Percentiles rank a stretch among this genome's conserved stretches.
Evolutionary conservation across 768 basidiomycete genomes (phyloP).

Genomic region (Phlebiopsis flavidoalba): DNA sequence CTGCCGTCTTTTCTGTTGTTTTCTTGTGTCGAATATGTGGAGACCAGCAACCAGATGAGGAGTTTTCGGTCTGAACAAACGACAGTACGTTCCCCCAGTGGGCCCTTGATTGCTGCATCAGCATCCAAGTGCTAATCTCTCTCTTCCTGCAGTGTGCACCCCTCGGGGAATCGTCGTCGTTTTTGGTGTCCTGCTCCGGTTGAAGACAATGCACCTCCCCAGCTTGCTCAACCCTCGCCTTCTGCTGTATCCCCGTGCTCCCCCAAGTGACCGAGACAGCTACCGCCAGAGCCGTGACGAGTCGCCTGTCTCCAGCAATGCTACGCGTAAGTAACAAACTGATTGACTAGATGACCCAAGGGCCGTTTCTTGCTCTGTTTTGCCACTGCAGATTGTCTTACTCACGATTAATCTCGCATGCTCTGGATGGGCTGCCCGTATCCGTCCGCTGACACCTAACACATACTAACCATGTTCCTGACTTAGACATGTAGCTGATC

Average conservation of each 20-base stretch:
- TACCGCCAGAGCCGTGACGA: constrained; percentile 65
- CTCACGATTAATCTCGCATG: constrained; percentile 15
- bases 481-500: constrained; percentile 52
- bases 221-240: constrained; percentile 82
- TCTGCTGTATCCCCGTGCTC: constrained; percentile 76
- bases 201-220: constrained; percentile 78
- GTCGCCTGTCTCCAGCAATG: constrained; percentile 42
- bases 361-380: constrained; percentile 5
- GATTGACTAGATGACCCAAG: constrained; percentile 8
- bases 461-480: constrained; percentile 58
- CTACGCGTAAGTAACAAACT: constrained; percentile 62
- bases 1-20: constrained; percentile 18
- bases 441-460: constrained; percentile 28
- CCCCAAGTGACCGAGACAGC: constrained; percentile 43
- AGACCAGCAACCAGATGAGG: constrained; percentile 82
- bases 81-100: constrained; percentile 54
- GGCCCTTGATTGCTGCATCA: constrained; percentile 6
- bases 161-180: constrained; percentile 80
- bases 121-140: constrained; percentile 11
- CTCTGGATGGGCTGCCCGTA: constrained; percentile 10
- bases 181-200: constrained; percentile 86
- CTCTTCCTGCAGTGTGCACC: constrained; percentile 49
- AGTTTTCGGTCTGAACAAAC: constrained; percentile 91
- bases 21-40: constrained; percentile 54
- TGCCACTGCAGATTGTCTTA: constrained; percentile 15